phyloP scores from a whole-genome alignment of 257 asterid genomes.

The Salvia splendens region DNA sequence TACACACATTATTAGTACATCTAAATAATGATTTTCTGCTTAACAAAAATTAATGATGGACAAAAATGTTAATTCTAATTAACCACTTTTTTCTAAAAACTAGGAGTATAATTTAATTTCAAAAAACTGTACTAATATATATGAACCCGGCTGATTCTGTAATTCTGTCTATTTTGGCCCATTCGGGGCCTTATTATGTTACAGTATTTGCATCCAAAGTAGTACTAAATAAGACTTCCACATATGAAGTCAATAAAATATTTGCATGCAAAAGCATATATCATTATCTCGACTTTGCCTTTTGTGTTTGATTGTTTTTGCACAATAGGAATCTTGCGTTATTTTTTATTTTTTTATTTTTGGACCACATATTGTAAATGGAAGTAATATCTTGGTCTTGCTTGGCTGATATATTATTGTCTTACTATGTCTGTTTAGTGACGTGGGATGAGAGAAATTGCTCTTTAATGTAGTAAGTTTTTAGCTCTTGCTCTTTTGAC shows the following conservation, averaged over 20 bases:
- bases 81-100: too few species aligned
- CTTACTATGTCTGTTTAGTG: background rate
- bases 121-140: too few species aligned
- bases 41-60: too few species aligned
- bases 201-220: too few species aligned
- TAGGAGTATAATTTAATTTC: too few species aligned
- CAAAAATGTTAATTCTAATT: too few species aligned
- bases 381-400: background rate
- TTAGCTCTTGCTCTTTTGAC: background rate
- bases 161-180: too few species aligned
- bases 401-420: background rate
- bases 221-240: too few species aligned
- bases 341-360: background rate
- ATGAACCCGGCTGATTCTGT: too few species aligned
- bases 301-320: background rate
- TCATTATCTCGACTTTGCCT: slow-evolving; percentile 16
- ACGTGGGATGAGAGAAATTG: background rate
- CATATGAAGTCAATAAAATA: background rate
- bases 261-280: background rate
- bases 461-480: background rate
- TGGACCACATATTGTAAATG: background rate
- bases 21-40: too few species aligned
- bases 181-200: too few species aligned
- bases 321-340: background rate
- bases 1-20: too few species aligned